These are phyloP conservation scores for Trichoderma sp. DNA, from an alignment of 2,329 filamentous ascomycete species.

Conservation along the genomic window DNA sequence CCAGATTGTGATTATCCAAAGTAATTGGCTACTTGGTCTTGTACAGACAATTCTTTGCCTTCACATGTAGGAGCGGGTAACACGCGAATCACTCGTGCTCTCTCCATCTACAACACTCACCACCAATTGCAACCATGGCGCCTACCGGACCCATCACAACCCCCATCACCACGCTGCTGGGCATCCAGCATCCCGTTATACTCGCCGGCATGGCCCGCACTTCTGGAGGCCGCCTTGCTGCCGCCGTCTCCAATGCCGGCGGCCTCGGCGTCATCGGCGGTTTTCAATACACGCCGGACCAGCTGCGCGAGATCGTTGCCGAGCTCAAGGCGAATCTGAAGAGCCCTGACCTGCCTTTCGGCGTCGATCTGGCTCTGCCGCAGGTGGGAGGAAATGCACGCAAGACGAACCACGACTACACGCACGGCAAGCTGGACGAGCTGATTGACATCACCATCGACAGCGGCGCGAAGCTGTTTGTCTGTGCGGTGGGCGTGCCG, in stretches of 20 bases:
- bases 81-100: neutral
- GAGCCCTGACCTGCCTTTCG: slow-evolving; percentile 74
- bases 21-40: neutral
- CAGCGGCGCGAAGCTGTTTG: slow-evolving; percentile 82
- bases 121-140: slow-evolving; percentile 40
- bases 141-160: slow-evolving; percentile 64
- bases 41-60: neutral
- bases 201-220: slow-evolving; percentile 93
- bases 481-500: slow-evolving; percentile 85
- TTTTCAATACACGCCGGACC: slow-evolving; percentile 70
- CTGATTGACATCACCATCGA: slow-evolving; percentile 84
- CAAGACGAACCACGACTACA: slow-evolving; percentile 96
- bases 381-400: slow-evolving; percentile 82
- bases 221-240: slow-evolving; percentile 75
- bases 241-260: slow-evolving; percentile 85
- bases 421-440: slow-evolving; percentile 82
- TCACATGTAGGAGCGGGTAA: neutral
- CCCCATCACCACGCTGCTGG: slow-evolving; percentile 74
- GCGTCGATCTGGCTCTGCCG: slow-evolving; percentile 86
- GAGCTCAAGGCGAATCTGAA: slow-evolving; percentile 78
- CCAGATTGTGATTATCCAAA: neutral
- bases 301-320: slow-evolving; percentile 77
- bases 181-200: slow-evolving; percentile 84
- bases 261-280: slow-evolving; percentile 77
- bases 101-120: neutral